Percentiles rank a stretch among this genome's conserved stretches.
These are phyloP conservation scores for Leccinum subrobustum DNA, from an alignment of 1,284 basidiomycete species.

Conservation along the genomic window DNA sequence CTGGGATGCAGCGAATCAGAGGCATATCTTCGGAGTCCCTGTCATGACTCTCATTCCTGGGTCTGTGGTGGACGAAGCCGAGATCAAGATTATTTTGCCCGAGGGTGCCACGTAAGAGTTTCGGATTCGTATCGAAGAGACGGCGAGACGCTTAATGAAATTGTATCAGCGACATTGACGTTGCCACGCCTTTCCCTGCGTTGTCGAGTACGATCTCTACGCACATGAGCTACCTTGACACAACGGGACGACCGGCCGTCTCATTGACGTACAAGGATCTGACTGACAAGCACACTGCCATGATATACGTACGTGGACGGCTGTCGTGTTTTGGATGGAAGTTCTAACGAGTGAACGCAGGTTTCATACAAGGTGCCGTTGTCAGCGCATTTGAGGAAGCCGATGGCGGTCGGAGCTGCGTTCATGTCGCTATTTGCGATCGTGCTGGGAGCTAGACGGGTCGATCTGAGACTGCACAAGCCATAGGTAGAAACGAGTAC, in stretches of 20 bases:
- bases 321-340: conserved; percentile 6
- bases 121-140: conserved; percentile 15
- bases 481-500: conserved; percentile 35
- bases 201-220: conserved; percentile 57
- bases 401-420: conserved; percentile 67
- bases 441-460: conserved; percentile 57
- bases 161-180: conserved; percentile 66
- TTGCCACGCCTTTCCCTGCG: conserved; percentile 78
- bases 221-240: conserved; percentile 90
- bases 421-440: conserved; percentile 66
- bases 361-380: conserved; percentile 83
- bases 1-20: conserved; percentile 56
- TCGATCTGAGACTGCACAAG: conserved; percentile 64
- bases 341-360: conserved; percentile 42
- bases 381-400: conserved; percentile 80
- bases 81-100: conserved; percentile 82
- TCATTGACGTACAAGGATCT: conserved; percentile 72
- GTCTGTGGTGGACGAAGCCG: conserved; percentile 80
- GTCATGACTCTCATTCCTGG: conserved; percentile 83
- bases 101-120: conserved; percentile 86
- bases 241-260: conserved; percentile 83
- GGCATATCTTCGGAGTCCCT: conserved; percentile 79
- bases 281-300: conserved; percentile 76
- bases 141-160: conserved; percentile 6
- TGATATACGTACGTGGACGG: conserved; percentile 62